Base-by-base conservation (phyloP, 2,329 filamentous ascomycete genomes). In the Thelonectria rubi region DNA sequence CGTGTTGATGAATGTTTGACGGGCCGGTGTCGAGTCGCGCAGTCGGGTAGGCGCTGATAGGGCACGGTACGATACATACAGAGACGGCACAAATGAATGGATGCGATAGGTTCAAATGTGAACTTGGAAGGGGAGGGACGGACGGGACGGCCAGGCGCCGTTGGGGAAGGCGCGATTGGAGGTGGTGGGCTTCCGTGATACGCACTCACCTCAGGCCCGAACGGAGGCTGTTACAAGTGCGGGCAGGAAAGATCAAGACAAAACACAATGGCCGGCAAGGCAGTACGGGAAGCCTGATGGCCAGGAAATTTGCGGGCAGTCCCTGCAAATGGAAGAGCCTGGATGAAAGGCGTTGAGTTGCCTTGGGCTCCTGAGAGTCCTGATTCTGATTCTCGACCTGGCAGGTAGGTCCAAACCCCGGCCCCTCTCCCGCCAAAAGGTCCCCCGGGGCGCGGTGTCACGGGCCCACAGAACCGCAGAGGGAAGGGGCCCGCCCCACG, bases 351-450 rank as follows among this genome's bases (percentile, higher is more conserved):
- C n/a, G n/a, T n/a, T n/a, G n/a, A n/a, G n/a, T n/a, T n/a, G n/a
- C n/a, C n/a, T n/a, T n/a, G n/a, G n/a, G n/a, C n/a, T n/a, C n/a
- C n/a, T n/a, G n/a, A n/a, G n/a, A 24, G 4, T 24, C 24, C 24
- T 24, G 24, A 24, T 24, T 24, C 24, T 24, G 4, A 24, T 24
- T 24, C 47, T 49, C 51, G 55, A 70, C 65, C 53, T 62, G 49
- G 65, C 49, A 53, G 42, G 54, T 54, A 20, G n/a, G n/a, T n/a
- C n/a, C n/a, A n/a, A n/a, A n/a, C 67, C 69, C 65, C 52, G 62
- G 64, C 60, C 63, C 62, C 63, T 64, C 69, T 70, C 62, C 68
- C 67, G 65, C 61, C 69, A 71, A 71, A 71, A 72, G 69, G 67
- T 71, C 69, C 69, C 69, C 69, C 66, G 68, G 65, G n/a, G 61